Base-by-base conservation (phyloP, 805 yeast species). In the Zygosaccharomyces kombuchaensis region DNA sequence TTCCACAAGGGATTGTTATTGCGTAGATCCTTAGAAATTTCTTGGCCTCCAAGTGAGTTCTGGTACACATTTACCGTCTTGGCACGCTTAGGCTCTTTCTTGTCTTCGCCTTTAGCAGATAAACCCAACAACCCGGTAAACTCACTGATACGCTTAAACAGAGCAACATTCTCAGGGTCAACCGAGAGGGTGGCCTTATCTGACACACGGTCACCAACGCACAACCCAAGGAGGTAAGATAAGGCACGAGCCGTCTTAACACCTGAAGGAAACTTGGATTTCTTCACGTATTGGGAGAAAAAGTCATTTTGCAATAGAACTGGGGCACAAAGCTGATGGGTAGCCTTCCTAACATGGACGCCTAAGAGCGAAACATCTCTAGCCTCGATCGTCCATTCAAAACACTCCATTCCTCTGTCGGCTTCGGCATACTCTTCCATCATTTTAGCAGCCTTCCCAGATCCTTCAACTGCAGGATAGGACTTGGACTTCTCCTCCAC, bases 351-450 rank as follows among this genome's bases (percentile, higher is more conserved):
- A 37, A 69, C 70, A 36, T 48, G 7, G n/a, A 37, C 25, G 21
- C 54, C 54, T 19, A 73, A 35, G 10, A 44, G 35, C n/a, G 51
- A 40, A 38, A 58, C 55, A 51, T 71, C 68, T 32, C 59, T 57
- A 34, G 74, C 75, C 57, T 71, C 74, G 39, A 70, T 47, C 35
- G 62, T 63, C 78, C 77, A 73, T 22, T 69, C 65, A 45, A 72
- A 47, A 21, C 58, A 57, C 32, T 45, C 52, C 21, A 52, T 56
- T 32, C 55, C 56, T 31, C 49, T 57, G 36, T 62, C 62, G 41
- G 53, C 46, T 30, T 52, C 40, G 5, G 35, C 50, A 42, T 57
- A 66, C 16, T 52, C 40, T 36, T 50, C 44, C 29, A 65, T 55
- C 35, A 32, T 34, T 27, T 47, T 44, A 30, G 50, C 46, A 26